phyloP scores from a whole-genome alignment of 495 filamentous ascomycete species.

The Xylaria nigripes region DNA sequence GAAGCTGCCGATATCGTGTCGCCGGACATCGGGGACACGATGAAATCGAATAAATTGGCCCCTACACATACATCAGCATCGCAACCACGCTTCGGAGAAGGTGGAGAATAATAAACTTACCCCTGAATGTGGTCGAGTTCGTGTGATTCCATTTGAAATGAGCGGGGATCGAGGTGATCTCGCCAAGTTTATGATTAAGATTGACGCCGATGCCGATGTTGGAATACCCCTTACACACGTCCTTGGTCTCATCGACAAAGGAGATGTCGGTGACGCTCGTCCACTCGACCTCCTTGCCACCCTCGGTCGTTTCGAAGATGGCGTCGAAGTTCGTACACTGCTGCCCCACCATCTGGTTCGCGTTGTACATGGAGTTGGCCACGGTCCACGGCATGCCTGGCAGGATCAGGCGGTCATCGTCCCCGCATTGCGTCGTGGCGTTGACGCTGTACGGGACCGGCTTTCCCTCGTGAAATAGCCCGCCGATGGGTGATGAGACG shows the following conservation, averaged over 20 bases:
- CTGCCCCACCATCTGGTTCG: constrained; percentile 19
- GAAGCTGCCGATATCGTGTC: constrained; percentile 26
- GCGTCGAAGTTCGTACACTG: constrained; percentile 32
- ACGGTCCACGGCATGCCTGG: constrained; percentile 32
- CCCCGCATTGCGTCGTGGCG: constrained; percentile 21
- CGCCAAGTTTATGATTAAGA: constrained; percentile 26
- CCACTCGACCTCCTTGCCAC: constrained; percentile 17
- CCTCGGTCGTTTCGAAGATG: constrained; percentile 16
- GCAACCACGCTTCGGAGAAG: neutral
- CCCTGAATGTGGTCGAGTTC: constrained; percentile 30
- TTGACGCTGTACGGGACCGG: constrained; percentile 1
- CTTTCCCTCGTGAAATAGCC: neutral
- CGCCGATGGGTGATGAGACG: neutral
- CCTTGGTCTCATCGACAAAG: constrained; percentile 22
- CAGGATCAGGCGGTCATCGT: constrained; percentile 24
- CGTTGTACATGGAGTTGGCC: constrained; percentile 35
- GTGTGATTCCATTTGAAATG: constrained; percentile 29
- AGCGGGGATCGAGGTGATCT: constrained; percentile 30
- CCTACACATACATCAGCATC: constrained; percentile 3
- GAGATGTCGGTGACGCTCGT: constrained; percentile 19
- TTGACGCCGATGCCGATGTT: constrained; percentile 33
- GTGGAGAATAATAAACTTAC: constrained; percentile 7
- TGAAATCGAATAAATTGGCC: constrained; percentile 36
- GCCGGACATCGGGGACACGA: constrained; percentile 25
- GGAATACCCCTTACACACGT: constrained; percentile 33